Conservation (phyloP, 1,139 yeast species). For the Geotrichum macrosporum region DNA sequence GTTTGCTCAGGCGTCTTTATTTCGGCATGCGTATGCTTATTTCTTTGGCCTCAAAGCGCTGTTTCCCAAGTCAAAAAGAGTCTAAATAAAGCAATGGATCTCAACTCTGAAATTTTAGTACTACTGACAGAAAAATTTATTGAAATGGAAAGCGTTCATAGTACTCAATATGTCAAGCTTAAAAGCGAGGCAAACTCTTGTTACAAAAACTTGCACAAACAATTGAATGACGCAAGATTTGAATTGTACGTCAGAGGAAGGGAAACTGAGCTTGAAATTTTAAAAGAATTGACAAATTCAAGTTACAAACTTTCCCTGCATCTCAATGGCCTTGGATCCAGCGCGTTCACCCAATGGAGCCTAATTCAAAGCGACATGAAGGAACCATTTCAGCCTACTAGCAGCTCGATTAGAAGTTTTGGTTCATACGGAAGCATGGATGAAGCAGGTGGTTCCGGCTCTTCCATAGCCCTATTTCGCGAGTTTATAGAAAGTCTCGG, state of each 20-base stretch:
- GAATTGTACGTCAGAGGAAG: slow-evolving; percentile 56
- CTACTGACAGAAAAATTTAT: slow-evolving; percentile 53
- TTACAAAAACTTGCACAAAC: slow-evolving; percentile 42
- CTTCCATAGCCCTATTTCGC: slow-evolving; percentile 51
- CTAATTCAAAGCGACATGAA: slow-evolving; percentile 28
- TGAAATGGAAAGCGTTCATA: slow-evolving; percentile 46
- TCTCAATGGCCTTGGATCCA: slow-evolving; percentile 62
- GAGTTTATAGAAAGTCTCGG: slow-evolving; percentile 64
- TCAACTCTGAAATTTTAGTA: slow-evolving; percentile 51
- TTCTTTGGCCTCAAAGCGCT: slow-evolving; percentile 64
- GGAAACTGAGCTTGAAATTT: slow-evolving; percentile 49
- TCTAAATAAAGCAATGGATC: slow-evolving; percentile 51
- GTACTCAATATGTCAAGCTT: slow-evolving; percentile 41
- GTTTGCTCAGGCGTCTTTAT: slow-evolving; percentile 60
- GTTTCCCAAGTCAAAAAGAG: slow-evolving; percentile 44
- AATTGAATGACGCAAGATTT: slow-evolving; percentile 57
- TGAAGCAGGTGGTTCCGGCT: slow-evolving; percentile 4
- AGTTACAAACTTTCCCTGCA: slow-evolving; percentile 54
- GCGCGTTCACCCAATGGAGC: slow-evolving; percentile 63
- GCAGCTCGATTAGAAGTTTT: not conserved
- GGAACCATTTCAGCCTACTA: not conserved
- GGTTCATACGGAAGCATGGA: slow-evolving; percentile 5
- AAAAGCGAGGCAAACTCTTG: slow-evolving; percentile 43
- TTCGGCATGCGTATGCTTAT: slow-evolving; percentile 55
- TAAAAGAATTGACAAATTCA: slow-evolving; percentile 48